Evolutionary conservation across 441 rosid species (phyloP).

Genomic region (Omphalea diandra): DNA sequence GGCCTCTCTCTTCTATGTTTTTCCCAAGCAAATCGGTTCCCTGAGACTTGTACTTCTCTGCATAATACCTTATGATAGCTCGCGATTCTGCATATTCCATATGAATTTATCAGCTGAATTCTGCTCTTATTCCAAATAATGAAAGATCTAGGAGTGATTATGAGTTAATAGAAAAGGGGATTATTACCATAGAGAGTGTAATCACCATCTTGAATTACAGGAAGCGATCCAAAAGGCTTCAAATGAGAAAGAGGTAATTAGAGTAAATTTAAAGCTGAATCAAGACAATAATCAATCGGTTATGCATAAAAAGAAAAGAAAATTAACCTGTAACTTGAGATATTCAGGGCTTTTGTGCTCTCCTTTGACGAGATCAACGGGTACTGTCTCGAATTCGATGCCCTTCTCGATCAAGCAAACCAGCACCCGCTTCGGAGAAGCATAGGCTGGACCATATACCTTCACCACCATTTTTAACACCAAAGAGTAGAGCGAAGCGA

Average conservation of each 20-base stretch:
- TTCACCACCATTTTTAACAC: constrained; percentile 49
- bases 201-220: constrained; percentile 61
- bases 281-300: background rate
- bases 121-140: too few relatives aligned
- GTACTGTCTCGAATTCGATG: constrained; percentile 49
- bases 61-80: constrained; percentile 62
- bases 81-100: constrained; percentile 49
- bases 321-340: constrained; percentile 40
- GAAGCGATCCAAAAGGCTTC: constrained; percentile 66
- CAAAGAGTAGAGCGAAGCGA: too few relatives aligned
- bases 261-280: background rate
- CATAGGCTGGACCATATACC: constrained; percentile 60
- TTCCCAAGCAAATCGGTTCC: constrained; percentile 65
- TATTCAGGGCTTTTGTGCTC: constrained; percentile 48
- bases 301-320: background rate
- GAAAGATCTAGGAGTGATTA: too few relatives aligned
- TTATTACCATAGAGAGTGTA: constrained; percentile 46
- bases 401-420: constrained; percentile 62
- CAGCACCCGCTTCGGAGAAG: constrained; percentile 50
- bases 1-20: constrained; percentile 55
- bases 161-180: background rate
- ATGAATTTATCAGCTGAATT: too few relatives aligned
- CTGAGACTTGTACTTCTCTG: constrained; percentile 59
- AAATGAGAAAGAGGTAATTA: too few relatives aligned
- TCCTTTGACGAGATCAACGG: constrained; percentile 56